Evolutionary conservation across 495 filamentous ascomycete genomes (phyloP).

Genomic region (Hypoxylon cercidicola): DNA sequence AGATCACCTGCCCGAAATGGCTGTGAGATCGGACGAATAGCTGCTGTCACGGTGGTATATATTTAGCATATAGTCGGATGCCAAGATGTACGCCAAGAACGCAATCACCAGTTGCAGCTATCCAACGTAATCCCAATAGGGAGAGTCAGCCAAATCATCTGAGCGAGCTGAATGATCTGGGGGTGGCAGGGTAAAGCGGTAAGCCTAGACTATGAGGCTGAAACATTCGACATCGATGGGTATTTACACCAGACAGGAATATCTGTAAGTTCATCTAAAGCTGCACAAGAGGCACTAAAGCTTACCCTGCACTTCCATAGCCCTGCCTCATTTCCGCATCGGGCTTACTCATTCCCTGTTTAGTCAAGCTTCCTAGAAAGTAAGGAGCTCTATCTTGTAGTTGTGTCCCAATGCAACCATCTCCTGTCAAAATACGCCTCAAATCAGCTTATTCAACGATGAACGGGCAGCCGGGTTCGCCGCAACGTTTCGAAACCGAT

Average conservation of each 20-base stretch:
- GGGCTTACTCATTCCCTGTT: slow-evolving; percentile 18
- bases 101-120: neutral
- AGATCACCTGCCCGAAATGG: slow-evolving; percentile 17
- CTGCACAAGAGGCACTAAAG: slow-evolving; percentile 2
- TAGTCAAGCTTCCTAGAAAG: slow-evolving; percentile 1
- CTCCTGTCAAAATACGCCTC: neutral
- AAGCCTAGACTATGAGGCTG: slow-evolving; percentile 16
- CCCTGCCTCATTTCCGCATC: slow-evolving; percentile 3
- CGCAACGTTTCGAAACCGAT: slow-evolving; percentile 21
- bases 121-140: neutral
- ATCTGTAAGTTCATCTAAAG: neutral
- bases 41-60: neutral
- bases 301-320: slow-evolving; percentile 9
- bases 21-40: slow-evolving; percentile 1
- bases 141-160: neutral
- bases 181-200: slow-evolving; percentile 13
- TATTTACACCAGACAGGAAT: neutral
- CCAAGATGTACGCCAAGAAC: slow-evolving; percentile 20
- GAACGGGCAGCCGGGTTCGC: neutral
- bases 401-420: neutral
- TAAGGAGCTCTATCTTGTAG: neutral
- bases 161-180: slow-evolving; percentile 1
- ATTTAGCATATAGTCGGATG: no score
- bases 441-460: neutral
- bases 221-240: neutral